Conservation (phyloP, 2,329 filamentous ascomycete genomes). For the Spiromastix sp. region DNA sequence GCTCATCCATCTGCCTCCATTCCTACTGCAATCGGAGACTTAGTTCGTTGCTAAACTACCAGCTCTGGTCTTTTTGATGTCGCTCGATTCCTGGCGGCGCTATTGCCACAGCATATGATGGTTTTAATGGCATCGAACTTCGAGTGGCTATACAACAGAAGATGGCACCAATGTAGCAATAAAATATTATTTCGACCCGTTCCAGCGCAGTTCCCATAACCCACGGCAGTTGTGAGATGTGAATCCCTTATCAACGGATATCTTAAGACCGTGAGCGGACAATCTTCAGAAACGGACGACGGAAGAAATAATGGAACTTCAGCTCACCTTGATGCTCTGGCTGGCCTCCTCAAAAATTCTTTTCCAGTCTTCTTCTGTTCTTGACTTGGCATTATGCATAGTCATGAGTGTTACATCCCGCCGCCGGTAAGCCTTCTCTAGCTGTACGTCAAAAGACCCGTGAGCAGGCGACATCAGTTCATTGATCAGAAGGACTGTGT, state of each 20-base stretch:
- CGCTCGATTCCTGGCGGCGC: no score
- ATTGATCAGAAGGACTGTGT: constrained; percentile 4
- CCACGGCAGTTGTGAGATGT: constrained; percentile 1
- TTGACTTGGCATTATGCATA: constrained; percentile 15
- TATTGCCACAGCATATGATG: no score
- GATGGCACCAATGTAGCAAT: no score
- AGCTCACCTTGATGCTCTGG: neutral
- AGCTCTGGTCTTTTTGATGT: no score
- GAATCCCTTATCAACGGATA: neutral
- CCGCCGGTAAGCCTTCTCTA: constrained; percentile 12
- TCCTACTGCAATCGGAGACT: no score
- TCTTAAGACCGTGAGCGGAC: neutral
- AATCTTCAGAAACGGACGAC: neutral
- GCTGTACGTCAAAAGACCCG: constrained; percentile 8
- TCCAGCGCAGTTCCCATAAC: constrained; percentile 1
- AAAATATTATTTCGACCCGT: no score
- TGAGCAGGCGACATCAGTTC: constrained; percentile 8
- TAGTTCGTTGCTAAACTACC: no score
- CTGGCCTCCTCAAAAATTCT: constrained; percentile 5
- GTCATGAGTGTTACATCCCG: constrained; percentile 14
- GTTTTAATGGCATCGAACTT: no score
- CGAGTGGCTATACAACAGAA: no score
- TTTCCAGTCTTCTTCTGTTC: constrained; percentile 10
- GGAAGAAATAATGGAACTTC: neutral
- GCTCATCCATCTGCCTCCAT: no score